Conservation (phyloP, 352 stramenopile genomes). For the Phytophthora litchii region DNA sequence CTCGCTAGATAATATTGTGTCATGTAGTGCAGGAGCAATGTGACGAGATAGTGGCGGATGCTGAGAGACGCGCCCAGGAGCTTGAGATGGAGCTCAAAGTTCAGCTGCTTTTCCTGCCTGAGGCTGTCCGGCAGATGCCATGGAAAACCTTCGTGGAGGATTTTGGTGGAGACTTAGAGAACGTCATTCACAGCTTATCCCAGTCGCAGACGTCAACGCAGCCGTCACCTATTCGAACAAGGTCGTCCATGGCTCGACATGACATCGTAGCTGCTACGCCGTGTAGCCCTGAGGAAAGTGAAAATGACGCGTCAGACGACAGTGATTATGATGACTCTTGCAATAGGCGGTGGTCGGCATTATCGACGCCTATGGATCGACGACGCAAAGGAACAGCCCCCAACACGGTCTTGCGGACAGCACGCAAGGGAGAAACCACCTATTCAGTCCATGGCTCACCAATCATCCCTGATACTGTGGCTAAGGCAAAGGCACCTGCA, state of each 20-base stretch:
- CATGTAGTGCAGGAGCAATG: constrained; percentile 70
- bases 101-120: constrained; percentile 76
- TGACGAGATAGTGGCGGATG: constrained; percentile 53
- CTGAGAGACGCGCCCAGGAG: constrained; percentile 63
- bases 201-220: constrained; percentile 23
- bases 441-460: constrained; percentile 78
- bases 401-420: constrained; percentile 64
- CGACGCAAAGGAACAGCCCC: constrained; percentile 12
- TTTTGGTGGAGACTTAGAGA: constrained; percentile 74
- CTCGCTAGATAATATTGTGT: no score
- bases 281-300: constrained; percentile 33
- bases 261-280: constrained; percentile 52
- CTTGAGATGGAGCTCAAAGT: constrained; percentile 80
- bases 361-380: constrained; percentile 48
- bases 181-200: constrained; percentile 74
- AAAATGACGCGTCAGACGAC: constrained; percentile 9
- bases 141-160: constrained; percentile 86
- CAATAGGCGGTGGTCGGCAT: constrained; percentile 36
- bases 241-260: constrained; percentile 23
- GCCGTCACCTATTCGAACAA: constrained; percentile 13
- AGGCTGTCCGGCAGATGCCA: constrained; percentile 74
- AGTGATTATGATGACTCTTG: constrained; percentile 10
- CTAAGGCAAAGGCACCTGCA: constrained; percentile 60
- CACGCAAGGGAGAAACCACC: constrained; percentile 71
- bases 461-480: constrained; percentile 60